Evolutionary conservation across 441 rosid genomes (phyloP).

Genomic region (Adansonia gregorii): DNA sequence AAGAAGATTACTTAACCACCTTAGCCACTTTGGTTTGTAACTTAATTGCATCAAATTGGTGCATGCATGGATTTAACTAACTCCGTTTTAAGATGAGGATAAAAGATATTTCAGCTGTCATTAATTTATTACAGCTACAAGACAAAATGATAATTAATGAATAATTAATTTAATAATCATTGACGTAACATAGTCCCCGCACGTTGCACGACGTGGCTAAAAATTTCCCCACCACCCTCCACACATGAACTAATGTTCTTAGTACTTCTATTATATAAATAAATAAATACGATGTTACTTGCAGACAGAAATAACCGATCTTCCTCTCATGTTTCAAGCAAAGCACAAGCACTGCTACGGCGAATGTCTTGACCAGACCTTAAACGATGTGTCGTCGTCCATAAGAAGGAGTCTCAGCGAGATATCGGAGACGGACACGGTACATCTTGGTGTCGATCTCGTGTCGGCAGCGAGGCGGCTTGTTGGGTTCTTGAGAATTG

Average conservation of each 20-base stretch:
- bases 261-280: not conserved
- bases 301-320: not conserved
- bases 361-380: slow-evolving; percentile 23
- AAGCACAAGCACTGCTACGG: not conserved
- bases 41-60: too few species aligned
- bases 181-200: not conserved
- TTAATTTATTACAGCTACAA: not conserved
- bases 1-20: not conserved
- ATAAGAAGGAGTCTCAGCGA: slow-evolving; percentile 55
- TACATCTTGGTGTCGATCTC: slow-evolving; percentile 59
- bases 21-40: not conserved
- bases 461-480: slow-evolving; percentile 70
- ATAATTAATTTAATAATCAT: not conserved
- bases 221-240: not conserved
- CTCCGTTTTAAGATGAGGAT: not conserved
- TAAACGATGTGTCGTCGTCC: slow-evolving; percentile 35
- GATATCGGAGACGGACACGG: slow-evolving; percentile 53
- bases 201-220: not conserved
- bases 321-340: not conserved
- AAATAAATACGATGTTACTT: not conserved
- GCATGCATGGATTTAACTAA: not conserved
- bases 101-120: not conserved
- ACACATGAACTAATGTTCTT: not conserved
- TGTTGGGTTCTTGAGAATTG: slow-evolving; percentile 62
- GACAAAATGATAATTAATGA: too few species aligned